These are phyloP conservation scores for Zygosaccharomyces sapae DNA, from an alignment of 1,139 yeast species.

Conservation along the genomic window DNA sequence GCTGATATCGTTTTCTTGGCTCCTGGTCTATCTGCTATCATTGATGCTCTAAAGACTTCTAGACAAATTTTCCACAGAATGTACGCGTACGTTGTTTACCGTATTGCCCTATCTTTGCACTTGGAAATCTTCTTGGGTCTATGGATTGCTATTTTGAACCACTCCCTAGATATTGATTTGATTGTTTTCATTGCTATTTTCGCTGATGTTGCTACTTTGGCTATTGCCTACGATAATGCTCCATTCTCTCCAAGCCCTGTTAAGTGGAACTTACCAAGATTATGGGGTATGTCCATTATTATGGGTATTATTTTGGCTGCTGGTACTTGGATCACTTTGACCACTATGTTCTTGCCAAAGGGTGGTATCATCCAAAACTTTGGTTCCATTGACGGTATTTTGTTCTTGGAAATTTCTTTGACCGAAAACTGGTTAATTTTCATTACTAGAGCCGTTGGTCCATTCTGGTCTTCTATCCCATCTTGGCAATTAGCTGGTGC, in stretches of 20 bases:
- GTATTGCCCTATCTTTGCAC: constrained; percentile 89
- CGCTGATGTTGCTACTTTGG: constrained; percentile 93
- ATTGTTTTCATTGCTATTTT: constrained; percentile 92
- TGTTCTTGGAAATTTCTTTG: constrained; percentile 86
- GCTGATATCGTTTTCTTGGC: constrained; percentile 95
- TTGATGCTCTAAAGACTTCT: constrained; percentile 90
- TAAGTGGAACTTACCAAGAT: constrained; percentile 97
- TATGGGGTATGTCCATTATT: constrained; percentile 92
- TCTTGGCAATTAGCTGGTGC: constrained; percentile 96
- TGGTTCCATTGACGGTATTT: constrained; percentile 87
- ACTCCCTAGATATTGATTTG: constrained; percentile 76
- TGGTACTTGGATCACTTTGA: constrained; percentile 90
- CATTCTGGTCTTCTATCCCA: constrained; percentile 90
- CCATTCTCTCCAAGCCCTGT: constrained; percentile 96
- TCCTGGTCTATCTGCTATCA: constrained; percentile 92
- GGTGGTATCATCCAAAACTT: constrained; percentile 94
- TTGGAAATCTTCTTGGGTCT: constrained; percentile 88
- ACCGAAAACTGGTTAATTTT: constrained; percentile 96
- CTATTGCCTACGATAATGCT: constrained; percentile 96
- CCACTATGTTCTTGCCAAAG: constrained; percentile 79
- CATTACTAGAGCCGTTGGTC: constrained; percentile 93
- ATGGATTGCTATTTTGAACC: constrained; percentile 90
- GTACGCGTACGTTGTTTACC: constrained; percentile 95
- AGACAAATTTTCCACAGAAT: constrained; percentile 98
- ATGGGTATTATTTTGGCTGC: constrained; percentile 78